These are phyloP conservation scores for Rhizoclosmatium sp. DNA, from an alignment of 192 early-diverging fungal species.

Conservation along the genomic window DNA sequence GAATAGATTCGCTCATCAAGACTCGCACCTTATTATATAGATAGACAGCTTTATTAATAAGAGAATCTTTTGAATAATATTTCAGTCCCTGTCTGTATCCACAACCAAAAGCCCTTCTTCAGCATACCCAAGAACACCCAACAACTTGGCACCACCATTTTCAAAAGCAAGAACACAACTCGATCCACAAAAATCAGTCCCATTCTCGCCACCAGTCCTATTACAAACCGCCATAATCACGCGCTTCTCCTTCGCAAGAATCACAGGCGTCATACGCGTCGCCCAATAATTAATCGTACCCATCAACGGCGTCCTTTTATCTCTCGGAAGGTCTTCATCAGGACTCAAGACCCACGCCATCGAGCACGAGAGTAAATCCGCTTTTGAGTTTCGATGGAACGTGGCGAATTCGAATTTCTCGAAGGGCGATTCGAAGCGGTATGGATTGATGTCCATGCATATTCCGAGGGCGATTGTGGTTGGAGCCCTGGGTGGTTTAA, in stretches of 20 bases:
- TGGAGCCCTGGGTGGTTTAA: background rate
- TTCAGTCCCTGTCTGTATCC: background rate
- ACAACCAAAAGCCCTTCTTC: slow-evolving; percentile 14
- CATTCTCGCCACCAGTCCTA: slow-evolving; percentile 24
- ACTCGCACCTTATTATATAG: no score
- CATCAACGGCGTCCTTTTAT: background rate
- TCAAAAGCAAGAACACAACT: slow-evolving; percentile 24
- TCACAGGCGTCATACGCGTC: slow-evolving; percentile 24
- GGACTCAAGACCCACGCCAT: slow-evolving; percentile 74
- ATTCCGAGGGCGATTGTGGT: slow-evolving; percentile 67
- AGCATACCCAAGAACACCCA: slow-evolving; percentile 5
- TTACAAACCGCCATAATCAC: slow-evolving; percentile 30
- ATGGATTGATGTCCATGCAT: slow-evolving; percentile 88
- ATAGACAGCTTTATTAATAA: no score
- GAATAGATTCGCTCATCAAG: no score
- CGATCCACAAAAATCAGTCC: slow-evolving; percentile 29
- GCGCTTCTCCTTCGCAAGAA: background rate
- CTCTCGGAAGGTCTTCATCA: background rate
- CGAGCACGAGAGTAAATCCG: slow-evolving; percentile 18
- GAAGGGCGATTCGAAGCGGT: slow-evolving; percentile 70
- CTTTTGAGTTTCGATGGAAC: slow-evolving; percentile 56
- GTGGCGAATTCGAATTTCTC: slow-evolving; percentile 73
- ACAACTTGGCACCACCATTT: slow-evolving; percentile 2
- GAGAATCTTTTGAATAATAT: no score
- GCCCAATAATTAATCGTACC: slow-evolving; percentile 30